Base-by-base conservation (phyloP, 2,329 filamentous ascomycete genomes). In the Fusarium falciforme region DNA sequence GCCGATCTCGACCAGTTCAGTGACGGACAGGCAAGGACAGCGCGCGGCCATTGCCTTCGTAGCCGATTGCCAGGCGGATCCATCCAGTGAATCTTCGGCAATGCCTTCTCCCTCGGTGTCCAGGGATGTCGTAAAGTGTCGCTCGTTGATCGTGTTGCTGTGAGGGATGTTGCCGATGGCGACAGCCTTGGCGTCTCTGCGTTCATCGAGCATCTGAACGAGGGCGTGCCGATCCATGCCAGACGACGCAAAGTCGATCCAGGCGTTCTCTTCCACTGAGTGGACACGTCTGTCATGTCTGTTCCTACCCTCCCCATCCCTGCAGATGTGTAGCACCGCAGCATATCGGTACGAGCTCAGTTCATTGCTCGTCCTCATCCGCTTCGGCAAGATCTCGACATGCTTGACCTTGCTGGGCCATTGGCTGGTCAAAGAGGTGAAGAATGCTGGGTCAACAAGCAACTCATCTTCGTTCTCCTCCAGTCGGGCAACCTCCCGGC, bases 71-170 rank as follows among this genome's bases (percentile, higher is more conserved):
- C 63, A 65, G 5, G 42, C 54, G 9, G 42, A 58, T 62, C 59
- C 31, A 67, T 47, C 74, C 44, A 36, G 31, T 31, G 31, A 31
- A 31, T 31, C 14, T 35, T 29, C 47, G 68, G 62, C 25, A 31
- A 31, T 31, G 10, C 31, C 31, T 31, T 31, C 47, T 29, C 5
- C 61, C 6, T 64, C 40, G 6, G 44, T 59, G 3, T 74, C 65
- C 3, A 78, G 69, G 0, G 70, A 71, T 6, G 74, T 67, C 31
- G 76, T 49, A 11, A 77, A 29, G 1, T 59, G 61, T 59, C 77
- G 52, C 68, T 80, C 76, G 22, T 79, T 81, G 64, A 49, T 80
- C 68, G 66, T 84, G 71, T 64, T 83, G 72, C 40, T 63, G 63
- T 71, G 69, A 1, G 78, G 71, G 12, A 80, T 79, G 25, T 79